Percentiles rank a stretch among this genome's conserved stretches.
Evolutionary conservation across 192 early-diverging fungal genomes (phyloP).

Genomic region (Lobosporangium transversale): DNA sequence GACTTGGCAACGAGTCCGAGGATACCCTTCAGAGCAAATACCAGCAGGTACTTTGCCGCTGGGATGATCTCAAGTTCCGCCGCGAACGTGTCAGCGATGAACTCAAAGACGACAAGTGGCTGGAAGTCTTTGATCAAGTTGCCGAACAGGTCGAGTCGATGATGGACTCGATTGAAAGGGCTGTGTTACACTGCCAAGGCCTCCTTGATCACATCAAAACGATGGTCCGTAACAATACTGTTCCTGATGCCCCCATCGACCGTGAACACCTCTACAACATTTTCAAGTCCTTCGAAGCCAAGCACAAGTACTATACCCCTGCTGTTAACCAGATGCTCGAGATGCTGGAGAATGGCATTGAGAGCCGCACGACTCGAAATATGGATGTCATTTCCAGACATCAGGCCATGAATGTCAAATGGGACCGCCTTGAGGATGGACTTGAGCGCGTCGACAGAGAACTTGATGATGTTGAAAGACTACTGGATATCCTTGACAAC

Average conservation of each 20-base stretch:
- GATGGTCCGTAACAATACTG: conserved; percentile 46
- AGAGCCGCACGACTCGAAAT: conserved; percentile 57
- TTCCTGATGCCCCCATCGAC: conserved; percentile 51
- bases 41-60: conserved; percentile 54
- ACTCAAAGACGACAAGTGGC: conserved; percentile 68
- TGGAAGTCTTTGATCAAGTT: conserved; percentile 62
- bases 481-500: conserved; percentile 45
- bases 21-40: conserved; percentile 45
- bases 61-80: conserved; percentile 64
- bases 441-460: conserved; percentile 50
- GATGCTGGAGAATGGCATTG: conserved; percentile 65
- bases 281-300: conserved; percentile 66
- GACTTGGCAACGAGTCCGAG: conserved; percentile 35
- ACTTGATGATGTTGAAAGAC: conserved; percentile 42
- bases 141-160: conserved; percentile 64
- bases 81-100: conserved; percentile 67
- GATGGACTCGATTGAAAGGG: conserved; percentile 67
- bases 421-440: conserved; percentile 59
- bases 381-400: conserved; percentile 56
- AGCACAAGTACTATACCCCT: conserved; percentile 66
- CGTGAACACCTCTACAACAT: conserved; percentile 58
- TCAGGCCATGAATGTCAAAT: conserved; percentile 59
- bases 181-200: conserved; percentile 61
- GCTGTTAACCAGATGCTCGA: conserved; percentile 65
- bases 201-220: conserved; percentile 44